Conservation (phyloP, 306 rosid genomes). For the Cicer chorassanicum region DNA sequence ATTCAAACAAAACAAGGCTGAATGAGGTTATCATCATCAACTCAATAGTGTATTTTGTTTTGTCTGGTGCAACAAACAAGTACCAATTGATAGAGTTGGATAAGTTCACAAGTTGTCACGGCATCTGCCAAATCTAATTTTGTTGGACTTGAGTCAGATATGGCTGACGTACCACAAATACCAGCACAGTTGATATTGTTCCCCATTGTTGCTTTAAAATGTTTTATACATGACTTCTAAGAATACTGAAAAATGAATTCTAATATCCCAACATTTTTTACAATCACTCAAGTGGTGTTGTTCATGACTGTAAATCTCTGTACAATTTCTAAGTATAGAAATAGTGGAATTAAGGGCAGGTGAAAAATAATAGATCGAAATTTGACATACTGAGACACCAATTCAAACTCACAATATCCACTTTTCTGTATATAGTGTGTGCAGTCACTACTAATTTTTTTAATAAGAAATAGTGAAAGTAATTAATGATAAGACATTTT, state of each 20-base stretch:
- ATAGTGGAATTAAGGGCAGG: too few relatives aligned
- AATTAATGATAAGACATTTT: neutral
- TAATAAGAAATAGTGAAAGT: neutral
- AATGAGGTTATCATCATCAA: neutral
- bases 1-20: neutral
- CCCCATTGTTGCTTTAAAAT: neutral
- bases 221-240: neutral
- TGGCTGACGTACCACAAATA: constrained; percentile 10
- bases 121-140: constrained; percentile 6
- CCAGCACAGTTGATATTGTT: constrained; percentile 24
- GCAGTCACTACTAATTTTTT: too few relatives aligned
- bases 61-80: constrained; percentile 13
- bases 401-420: too few relatives aligned
- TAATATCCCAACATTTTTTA: neutral
- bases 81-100: constrained; percentile 3
- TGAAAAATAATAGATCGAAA: too few relatives aligned
- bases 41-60: neutral
- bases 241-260: neutral
- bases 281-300: neutral
- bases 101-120: too few relatives aligned
- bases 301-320: neutral
- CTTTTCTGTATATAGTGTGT: too few relatives aligned
- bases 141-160: constrained; percentile 17
- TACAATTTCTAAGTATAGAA: too few relatives aligned
- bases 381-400: too few relatives aligned